Percentiles rank a stretch among this genome's conserved stretches.
phyloP scores from a whole-genome alignment of 2,329 filamentous ascomycete species.

The Colletotrichum horii region DNA sequence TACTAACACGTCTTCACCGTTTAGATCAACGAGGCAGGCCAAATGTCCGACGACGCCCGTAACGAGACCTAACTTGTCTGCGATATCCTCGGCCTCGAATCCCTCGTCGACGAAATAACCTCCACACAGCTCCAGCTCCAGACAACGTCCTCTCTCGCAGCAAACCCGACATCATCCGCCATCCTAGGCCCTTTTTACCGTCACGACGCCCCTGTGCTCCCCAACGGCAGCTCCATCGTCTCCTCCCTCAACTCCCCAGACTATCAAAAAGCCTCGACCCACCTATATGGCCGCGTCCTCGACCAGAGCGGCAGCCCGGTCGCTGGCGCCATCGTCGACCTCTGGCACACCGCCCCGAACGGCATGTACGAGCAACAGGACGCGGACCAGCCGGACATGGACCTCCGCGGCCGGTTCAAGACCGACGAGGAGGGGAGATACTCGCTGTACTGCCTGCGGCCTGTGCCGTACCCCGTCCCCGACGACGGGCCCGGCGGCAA shows the following conservation, averaged over 20 bases:
- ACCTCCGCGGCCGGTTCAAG: conserved; percentile 74
- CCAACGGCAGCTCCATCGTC: conserved; percentile 64
- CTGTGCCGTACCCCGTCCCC: conserved; percentile 58
- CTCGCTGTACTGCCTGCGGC: conserved; percentile 64
- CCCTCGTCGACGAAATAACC: conserved; percentile 68
- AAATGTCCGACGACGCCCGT: conserved; percentile 64
- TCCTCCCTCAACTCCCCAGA: conserved; percentile 31
- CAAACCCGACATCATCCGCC: conserved; percentile 60
- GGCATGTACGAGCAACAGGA: conserved; percentile 76
- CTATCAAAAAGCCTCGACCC: conserved; percentile 52
- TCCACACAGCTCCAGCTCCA: conserved; percentile 53
- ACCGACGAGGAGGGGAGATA: conserved; percentile 71
- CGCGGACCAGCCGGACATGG: conserved; percentile 71
- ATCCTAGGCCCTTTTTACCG: conserved; percentile 76
- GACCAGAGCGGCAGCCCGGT: conserved; percentile 61
- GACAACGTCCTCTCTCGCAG: conserved; percentile 44
- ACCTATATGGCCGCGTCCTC: conserved; percentile 62
- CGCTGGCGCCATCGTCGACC: conserved; percentile 60
- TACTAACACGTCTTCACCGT: background rate
- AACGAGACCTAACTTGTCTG: conserved; percentile 73
- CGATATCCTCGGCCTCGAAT: conserved; percentile 72
- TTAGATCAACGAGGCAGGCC: conserved; percentile 68
- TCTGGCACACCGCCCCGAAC: conserved; percentile 71
- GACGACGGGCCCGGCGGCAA: conserved; percentile 33
- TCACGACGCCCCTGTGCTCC: conserved; percentile 62